phyloP scores from a whole-genome alignment of 768 basidiomycete genomes.

The Tylopilus vinaceipallidus region DNA sequence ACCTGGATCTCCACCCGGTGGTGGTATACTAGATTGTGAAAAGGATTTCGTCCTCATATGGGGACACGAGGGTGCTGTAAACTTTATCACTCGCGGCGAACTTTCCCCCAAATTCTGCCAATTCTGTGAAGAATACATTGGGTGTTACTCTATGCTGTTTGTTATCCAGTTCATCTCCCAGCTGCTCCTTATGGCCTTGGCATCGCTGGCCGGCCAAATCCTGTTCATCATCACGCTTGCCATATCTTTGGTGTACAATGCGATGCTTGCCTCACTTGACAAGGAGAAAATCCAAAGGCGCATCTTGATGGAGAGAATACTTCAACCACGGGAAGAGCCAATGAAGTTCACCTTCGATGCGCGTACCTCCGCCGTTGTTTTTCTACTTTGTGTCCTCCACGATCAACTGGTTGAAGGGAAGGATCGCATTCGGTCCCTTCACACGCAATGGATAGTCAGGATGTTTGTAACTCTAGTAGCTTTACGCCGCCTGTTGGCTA shows the following conservation, averaged over 20 bases:
- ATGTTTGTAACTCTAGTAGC: no score
- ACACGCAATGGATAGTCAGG: no score
- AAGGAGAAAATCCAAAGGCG: slow-evolving; percentile 17
- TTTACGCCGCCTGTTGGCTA: no score
- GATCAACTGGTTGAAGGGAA: no score
- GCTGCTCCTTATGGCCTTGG: slow-evolving; percentile 28
- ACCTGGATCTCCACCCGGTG: slow-evolving; percentile 19
- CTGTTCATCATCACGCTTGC: slow-evolving; percentile 28
- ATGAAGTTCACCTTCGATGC: slow-evolving; percentile 2
- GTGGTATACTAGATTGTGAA: slow-evolving; percentile 20
- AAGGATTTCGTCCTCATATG: slow-evolving; percentile 5
- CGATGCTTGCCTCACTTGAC: slow-evolving; percentile 32
- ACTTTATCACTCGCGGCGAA: slow-evolving; percentile 25
- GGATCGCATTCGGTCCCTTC: no score
- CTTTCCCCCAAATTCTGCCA: slow-evolving; percentile 6
- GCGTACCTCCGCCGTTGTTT: slow-evolving; percentile 3
- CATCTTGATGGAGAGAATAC: slow-evolving; percentile 1
- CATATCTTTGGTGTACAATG: slow-evolving; percentile 28
- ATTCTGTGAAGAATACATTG: slow-evolving; percentile 1
- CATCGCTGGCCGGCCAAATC: slow-evolving; percentile 28
- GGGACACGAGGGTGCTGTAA: slow-evolving; percentile 16
- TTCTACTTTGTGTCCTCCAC: slow-evolving; percentile 3
- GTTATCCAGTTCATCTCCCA: slow-evolving; percentile 26
- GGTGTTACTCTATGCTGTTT: slow-evolving; percentile 20
- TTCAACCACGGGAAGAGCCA: neutral